Conservation (phyloP, 192 early-diverging fungal genomes). For the Dissophora ornata region DNA sequence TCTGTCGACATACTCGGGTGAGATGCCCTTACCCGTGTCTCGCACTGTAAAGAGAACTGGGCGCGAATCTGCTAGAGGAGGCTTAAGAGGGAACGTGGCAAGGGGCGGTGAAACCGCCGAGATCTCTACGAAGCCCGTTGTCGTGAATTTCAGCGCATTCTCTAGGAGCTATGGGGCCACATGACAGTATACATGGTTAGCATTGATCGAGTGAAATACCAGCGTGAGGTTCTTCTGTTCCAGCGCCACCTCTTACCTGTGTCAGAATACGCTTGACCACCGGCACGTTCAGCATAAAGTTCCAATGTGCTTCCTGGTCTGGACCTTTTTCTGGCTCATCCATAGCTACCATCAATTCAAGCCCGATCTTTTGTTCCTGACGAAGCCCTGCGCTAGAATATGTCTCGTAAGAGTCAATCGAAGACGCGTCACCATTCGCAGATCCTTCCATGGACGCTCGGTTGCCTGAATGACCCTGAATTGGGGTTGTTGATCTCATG, state of each 20-base stretch:
- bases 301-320: constrained; percentile 20
- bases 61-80: constrained; percentile 20
- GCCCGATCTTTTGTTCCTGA: constrained; percentile 1
- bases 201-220: too few species aligned
- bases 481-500: not conserved
- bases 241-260: constrained; percentile 15
- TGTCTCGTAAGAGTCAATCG: not conserved
- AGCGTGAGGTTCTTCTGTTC: too few species aligned
- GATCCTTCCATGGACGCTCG: not conserved
- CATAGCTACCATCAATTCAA: constrained; percentile 25
- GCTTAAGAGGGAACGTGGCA: constrained; percentile 19
- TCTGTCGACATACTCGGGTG: constrained; percentile 51
- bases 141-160: constrained; percentile 66
- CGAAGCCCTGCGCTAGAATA: not conserved
- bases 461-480: not conserved
- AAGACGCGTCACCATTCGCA: not conserved
- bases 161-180: constrained; percentile 20
- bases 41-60: constrained; percentile 58
- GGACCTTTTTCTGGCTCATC: constrained; percentile 19
- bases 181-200: too few species aligned
- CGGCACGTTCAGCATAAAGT: constrained; percentile 19
- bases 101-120: constrained; percentile 39
- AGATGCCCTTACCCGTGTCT: constrained; percentile 63
- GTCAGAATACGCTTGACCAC: constrained; percentile 31
- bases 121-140: constrained; percentile 60